A percentile compares a stretch with the other conserved stretches of the same genome.
Conservation (phyloP, 495 filamentous ascomycete species). For the Neurospora terricola region DNA sequence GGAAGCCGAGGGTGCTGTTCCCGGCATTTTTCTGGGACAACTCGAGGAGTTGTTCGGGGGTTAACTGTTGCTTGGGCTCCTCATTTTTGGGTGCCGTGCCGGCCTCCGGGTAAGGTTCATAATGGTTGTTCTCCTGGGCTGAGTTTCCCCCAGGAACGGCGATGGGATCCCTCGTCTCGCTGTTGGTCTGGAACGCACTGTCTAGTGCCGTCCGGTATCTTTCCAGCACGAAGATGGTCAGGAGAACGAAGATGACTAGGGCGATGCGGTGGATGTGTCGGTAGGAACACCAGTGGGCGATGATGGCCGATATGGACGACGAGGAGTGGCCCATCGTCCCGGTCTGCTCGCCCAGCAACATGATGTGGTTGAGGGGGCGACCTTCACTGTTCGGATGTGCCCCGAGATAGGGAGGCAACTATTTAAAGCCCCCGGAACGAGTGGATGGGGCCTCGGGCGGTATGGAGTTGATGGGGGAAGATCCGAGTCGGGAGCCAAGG, state of each 20-base stretch:
- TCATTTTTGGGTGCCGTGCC: background rate
- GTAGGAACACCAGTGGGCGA: conserved; percentile 9
- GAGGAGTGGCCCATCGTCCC: background rate
- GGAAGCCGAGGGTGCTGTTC: conserved; percentile 15
- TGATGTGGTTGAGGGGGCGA: background rate
- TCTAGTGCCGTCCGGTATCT: conserved; percentile 1
- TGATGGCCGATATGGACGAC: background rate
- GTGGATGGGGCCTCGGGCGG: background rate
- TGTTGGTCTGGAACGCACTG: background rate
- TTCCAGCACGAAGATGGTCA: conserved; percentile 7
- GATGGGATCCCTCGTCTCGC: background rate
- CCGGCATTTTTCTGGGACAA: conserved; percentile 6
- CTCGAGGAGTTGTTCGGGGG: background rate
- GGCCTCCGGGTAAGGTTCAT: background rate
- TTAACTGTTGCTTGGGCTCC: background rate
- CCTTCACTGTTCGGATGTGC: background rate
- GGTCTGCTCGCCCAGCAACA: background rate
- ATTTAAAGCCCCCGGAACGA: background rate
- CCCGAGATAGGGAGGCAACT: background rate
- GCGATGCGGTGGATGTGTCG: conserved; percentile 7
- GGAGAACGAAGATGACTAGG: conserved; percentile 2
- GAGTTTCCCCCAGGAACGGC: background rate
- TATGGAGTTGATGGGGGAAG: background rate
- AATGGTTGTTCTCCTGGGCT: background rate
- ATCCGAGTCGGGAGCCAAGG: background rate